Percentiles rank a stretch among this genome's conserved stretches.
These are phyloP conservation scores for Colletotrichum lupini DNA, from an alignment of 2,329 filamentous ascomycete genomes.

Conservation along the genomic window DNA sequence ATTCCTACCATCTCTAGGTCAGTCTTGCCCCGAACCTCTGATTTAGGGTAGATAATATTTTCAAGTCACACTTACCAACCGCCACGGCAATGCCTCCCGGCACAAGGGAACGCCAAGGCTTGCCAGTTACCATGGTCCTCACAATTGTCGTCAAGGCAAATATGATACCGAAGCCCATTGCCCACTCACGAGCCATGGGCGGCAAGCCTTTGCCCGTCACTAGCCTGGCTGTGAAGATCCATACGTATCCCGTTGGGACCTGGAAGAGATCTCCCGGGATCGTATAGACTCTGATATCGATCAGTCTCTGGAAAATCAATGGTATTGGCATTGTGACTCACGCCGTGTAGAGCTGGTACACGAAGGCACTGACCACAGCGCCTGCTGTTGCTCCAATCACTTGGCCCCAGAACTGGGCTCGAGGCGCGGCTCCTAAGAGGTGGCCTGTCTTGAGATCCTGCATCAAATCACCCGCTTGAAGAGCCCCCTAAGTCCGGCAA, in stretches of 20 bases:
- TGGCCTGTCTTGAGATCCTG: conserved; percentile 98
- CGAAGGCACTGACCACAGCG: conserved; percentile 84
- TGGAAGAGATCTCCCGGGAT: conserved; percentile 92
- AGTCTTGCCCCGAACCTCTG: neutral
- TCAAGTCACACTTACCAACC: conserved; percentile 67
- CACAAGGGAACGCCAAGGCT: conserved; percentile 78
- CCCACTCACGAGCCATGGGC: conserved; percentile 83
- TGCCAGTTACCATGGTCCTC: conserved; percentile 68
- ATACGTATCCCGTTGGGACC: conserved; percentile 94
- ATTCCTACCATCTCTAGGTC: conserved; percentile 70
- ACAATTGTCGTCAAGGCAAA: conserved; percentile 79
- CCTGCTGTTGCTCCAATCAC: conserved; percentile 90
- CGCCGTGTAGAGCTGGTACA: conserved; percentile 88
- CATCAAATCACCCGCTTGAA: conserved; percentile 96
- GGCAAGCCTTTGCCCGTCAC: conserved; percentile 93
- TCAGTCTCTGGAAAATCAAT: neutral
- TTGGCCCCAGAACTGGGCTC: conserved; percentile 96
- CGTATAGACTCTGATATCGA: conserved; percentile 74
- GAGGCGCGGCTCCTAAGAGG: conserved; percentile 89
- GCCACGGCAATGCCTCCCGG: conserved; percentile 97
- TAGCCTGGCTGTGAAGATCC: conserved; percentile 94
- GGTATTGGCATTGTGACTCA: conserved; percentile 42
- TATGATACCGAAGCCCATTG: conserved; percentile 77
- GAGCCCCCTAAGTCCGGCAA: conserved; percentile 66
- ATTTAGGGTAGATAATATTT: neutral